Evolutionary conservation across 2,329 filamentous ascomycete genomes (phyloP), one percentile per base, ranked within the genome.

Genomic region (Botrytis galanthina): DNA sequence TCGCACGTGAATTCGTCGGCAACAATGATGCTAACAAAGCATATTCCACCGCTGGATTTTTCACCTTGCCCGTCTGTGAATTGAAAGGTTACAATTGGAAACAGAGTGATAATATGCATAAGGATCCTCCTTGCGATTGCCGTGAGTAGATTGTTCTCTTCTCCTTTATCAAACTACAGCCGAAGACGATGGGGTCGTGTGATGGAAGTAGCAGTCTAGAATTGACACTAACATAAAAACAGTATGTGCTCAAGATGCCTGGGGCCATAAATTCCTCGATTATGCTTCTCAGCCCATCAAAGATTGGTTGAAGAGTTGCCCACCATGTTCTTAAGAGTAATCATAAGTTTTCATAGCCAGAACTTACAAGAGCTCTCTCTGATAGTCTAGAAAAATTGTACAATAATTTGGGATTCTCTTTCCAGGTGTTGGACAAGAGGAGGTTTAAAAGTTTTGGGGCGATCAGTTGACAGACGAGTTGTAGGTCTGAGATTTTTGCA

Each of bases 81-180:
- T 37, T 66, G 44, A 35, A 37, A 16, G 10, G 29, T 10, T 48
- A 10, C 1, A 37, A 66, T 37, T 66, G 63, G 44, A 66, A 66
- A 18, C 44, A 66, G 29, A 66, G 44, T 37, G 63, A 48, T 51
- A 12, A 66, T 5, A 66, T 66, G 44, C 9, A 66, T 9, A 46
- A 48, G 6, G 48, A 22, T 48, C 44, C 29, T 16, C 63, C 44
- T 51, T 66, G 63, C 18, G 63, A 66, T 51, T 66, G 29, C 8
- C 14, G 63, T 66, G 16, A 48, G 42, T 66, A 32, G 26, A 18
- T 32, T 14, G 10, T 1, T 42, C 9, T 42, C 1, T 20, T 20
- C 1, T 3, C 26, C 18, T 4, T 6, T 20, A 2, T 1, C 6
- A 12, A 20, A 14, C 3, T 1, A 39, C 4, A 29, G 3, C 9